Evolutionary conservation across 2,329 filamentous ascomycete genomes (phyloP), one percentile per base, ranked within the genome.

Genomic region (Neurospora crassa): DNA sequence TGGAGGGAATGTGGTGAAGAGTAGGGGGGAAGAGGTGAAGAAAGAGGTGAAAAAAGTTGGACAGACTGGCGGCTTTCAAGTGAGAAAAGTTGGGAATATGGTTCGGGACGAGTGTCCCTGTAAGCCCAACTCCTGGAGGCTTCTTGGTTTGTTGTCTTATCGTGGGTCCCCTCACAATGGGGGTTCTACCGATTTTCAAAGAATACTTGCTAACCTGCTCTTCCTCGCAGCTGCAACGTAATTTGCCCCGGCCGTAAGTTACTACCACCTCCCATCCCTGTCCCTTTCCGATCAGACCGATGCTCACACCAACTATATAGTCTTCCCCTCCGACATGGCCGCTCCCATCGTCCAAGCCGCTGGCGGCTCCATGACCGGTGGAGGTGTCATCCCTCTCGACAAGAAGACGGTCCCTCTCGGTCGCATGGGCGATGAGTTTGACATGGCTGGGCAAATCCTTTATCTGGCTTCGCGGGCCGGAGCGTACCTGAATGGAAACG

Each of bases 381-480:
- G 77, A 72, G 75, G 76, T 16, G 69, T 75, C 20, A 77, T 80
- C 7, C 76, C 76, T 7, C 72, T 83, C n/a, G 79, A 82, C 16
- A 83, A 80, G 72, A 79, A 79, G 1, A 78, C 82, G 69, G 83
- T 90, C 63, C 90, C 90, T 0, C 80, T 89, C n/a, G 85, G 85
- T 53, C 82, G 90, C 67, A 83, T 86, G 73, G 90, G 90, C 1
- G 84, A 86, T 53, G 84, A 88, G 71, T 80, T 88, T 74, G 90
- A 91, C 76, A 88, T 92, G 82, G 87, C 85, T 1, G 89, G 90
- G 1, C 82, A 87, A 68, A 84, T 92, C 37, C 78, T 93, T 69
- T 92, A 89, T 81, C 82, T 92, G 77, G 87, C 87, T 3, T 88
- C 87, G 68, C 81, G 85, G 73, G 89, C 89, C 2, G 90, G 90